Conservation (phyloP, 2,329 filamentous ascomycete genomes). For the Plectosphaerella cucumerina region DNA sequence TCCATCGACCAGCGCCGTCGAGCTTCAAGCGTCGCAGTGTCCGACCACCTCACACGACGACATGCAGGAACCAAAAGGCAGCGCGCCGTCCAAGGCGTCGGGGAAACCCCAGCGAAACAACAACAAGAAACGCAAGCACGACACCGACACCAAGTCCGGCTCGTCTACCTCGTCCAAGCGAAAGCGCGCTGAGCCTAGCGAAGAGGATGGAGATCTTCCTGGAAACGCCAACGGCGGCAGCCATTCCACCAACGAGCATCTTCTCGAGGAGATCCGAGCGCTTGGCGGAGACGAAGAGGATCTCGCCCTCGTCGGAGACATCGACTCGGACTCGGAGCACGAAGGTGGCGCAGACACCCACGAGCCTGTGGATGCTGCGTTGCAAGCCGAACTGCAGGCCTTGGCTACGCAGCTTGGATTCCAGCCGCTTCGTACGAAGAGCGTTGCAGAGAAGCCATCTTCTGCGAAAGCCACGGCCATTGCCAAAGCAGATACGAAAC, state of each 20-base stretch:
- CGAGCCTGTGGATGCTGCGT: constrained; percentile 4
- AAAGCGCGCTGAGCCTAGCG: neutral
- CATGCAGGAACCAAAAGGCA: no score
- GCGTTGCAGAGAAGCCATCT: no score
- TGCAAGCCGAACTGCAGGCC: constrained; percentile 8
- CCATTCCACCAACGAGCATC: neutral
- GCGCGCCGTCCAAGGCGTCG: no score
- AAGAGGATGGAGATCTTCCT: neutral
- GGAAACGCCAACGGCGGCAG: neutral
- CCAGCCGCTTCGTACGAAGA: neutral
- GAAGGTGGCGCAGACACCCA: constrained; percentile 8
- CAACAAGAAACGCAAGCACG: constrained; percentile 6
- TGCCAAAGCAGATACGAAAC: no score
- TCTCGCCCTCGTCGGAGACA: constrained; percentile 54
- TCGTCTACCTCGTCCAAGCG: neutral
- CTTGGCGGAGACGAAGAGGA: constrained; percentile 64
- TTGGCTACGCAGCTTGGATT: constrained; percentile 12
- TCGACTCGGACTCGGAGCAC: constrained; percentile 34
- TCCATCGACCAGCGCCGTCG: no score
- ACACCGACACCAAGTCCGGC: neutral
- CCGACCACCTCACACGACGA: no score
- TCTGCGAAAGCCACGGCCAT: no score
- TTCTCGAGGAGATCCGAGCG: constrained; percentile 29
- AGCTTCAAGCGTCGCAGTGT: no score
- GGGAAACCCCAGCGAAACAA: neutral